Base-by-base conservation (phyloP, 768 basidiomycete species). In the Suillus hirtellus region DNA sequence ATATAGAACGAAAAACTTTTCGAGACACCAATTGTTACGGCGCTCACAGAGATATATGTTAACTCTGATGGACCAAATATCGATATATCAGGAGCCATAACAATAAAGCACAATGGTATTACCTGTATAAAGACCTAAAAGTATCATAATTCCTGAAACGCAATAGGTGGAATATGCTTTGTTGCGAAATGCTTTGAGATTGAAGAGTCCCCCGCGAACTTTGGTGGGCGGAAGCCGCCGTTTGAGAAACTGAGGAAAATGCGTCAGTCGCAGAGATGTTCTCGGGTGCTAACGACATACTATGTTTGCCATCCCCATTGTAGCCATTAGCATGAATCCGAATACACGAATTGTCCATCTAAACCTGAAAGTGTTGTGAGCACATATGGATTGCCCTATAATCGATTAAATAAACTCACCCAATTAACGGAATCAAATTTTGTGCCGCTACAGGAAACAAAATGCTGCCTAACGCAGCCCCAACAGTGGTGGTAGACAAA, bases 331-430 rank as follows among this genome's bases (percentile, higher is more conserved):
- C 11, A 90, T 83, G 65, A 92, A 85, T 1, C 85, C 90, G 47
- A 91, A 74, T 43, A 88, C 82, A 12, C 91, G 81, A 80, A 89
- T 84, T 0, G 90, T 90, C 91, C 91, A 93, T 65, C 78, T 78
- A 72, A 92, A 93, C 15, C 90, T 92, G 55, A 12, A 24, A 17
- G 4, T 3, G 58, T 6, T 31, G 12, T 63, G 44, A 21, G 52
- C 19, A 1, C 9, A 40, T 24, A 8, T 10, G 4, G 53, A 27
- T 31, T 27, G 14, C 3, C 19, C 1, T 12, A 12, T 7, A 9
- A 44, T 21, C 15, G 40, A 5, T 19, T 19, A 12, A 4, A 78
- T 81, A 19, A 70, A 85, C 88, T 87, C 86, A 3, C 88, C 88
- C 87, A 3, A 89, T 79, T 61, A 72, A 64, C 0, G 78, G 74